Conservation (phyloP, 2,329 filamentous ascomycete genomes). For the Diaporthe citri region DNA sequence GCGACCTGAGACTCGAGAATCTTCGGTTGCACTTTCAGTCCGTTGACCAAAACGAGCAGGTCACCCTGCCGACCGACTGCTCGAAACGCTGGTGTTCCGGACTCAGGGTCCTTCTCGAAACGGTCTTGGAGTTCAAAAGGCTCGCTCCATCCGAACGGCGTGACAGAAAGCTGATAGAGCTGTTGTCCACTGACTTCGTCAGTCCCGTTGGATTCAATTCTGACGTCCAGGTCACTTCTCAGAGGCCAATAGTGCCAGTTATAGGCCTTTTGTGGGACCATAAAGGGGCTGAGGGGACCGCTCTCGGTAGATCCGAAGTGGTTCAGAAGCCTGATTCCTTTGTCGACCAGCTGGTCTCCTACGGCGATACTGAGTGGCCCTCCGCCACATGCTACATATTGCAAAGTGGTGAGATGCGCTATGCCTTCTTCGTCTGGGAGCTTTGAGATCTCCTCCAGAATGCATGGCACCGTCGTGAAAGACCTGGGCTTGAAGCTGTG, state of each 20-base stretch:
- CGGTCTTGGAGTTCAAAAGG: background rate
- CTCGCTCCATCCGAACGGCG: background rate
- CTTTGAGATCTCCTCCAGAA: constrained; percentile 12
- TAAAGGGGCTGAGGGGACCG: background rate
- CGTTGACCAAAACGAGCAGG: constrained; percentile 1
- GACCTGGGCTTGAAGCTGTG: background rate
- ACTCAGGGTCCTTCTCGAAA: background rate
- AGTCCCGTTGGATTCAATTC: background rate
- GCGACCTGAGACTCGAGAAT: background rate
- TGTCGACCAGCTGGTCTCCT: background rate
- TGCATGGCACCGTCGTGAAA: constrained; percentile 4
- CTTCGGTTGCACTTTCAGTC: constrained; percentile 1
- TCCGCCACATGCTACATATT: constrained; percentile 11
- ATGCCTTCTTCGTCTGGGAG: background rate
- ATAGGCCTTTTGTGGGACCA: background rate
- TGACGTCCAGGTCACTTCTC: background rate
- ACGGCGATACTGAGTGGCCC: background rate
- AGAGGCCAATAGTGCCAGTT: constrained; percentile 11
- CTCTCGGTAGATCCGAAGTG: constrained; percentile 18
- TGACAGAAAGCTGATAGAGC: background rate
- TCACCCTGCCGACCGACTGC: background rate
- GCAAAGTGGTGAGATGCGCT: background rate
- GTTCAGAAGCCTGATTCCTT: constrained; percentile 14
- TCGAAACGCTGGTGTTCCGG: background rate
- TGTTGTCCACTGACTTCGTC: background rate